Evolutionary conservation across 2,329 filamentous ascomycete genomes (phyloP).

Genomic region (Epichloe gansuensis): DNA sequence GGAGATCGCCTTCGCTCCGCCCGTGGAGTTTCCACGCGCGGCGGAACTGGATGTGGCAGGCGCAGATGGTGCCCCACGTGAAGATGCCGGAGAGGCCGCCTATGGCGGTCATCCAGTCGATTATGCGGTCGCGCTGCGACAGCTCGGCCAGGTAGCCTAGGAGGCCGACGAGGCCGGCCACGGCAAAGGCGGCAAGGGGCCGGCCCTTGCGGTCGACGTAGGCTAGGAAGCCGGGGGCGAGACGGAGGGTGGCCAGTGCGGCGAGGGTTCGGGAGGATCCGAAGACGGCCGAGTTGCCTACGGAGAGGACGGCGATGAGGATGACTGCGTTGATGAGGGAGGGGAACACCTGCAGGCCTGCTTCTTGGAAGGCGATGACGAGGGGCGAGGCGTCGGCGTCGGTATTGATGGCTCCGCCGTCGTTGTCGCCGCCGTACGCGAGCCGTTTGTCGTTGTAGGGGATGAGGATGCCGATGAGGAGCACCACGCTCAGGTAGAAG

Average conservation of each 20-base stretch:
- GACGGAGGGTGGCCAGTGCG: slow-evolving; percentile 68
- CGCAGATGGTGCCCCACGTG: slow-evolving; percentile 64
- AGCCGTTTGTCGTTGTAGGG: slow-evolving; percentile 11
- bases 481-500: slow-evolving; percentile 12
- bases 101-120: slow-evolving; percentile 66
- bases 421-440: slow-evolving; percentile 1
- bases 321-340: slow-evolving; percentile 43
- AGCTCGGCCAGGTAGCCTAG: slow-evolving; percentile 57
- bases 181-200: slow-evolving; percentile 53
- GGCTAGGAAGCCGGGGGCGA: slow-evolving; percentile 25
- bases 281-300: slow-evolving; percentile 77
- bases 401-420: background rate
- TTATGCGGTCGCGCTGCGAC: slow-evolving; percentile 43
- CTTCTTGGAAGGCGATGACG: slow-evolving; percentile 7
- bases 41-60: slow-evolving; percentile 73
- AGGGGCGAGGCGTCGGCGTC: slow-evolving; percentile 6
- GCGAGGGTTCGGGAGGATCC: slow-evolving; percentile 78
- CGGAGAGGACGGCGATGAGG: slow-evolving; percentile 32
- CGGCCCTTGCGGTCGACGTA: slow-evolving; percentile 70
- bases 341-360: slow-evolving; percentile 5
- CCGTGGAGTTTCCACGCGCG: background rate
- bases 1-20: background rate
- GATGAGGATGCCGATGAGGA: slow-evolving; percentile 13
- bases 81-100: slow-evolving; percentile 59
- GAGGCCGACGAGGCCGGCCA: slow-evolving; percentile 52